These are phyloP conservation scores for Colletotrichum sp. DNA, from an alignment of 2,329 filamentous ascomycete genomes.

Conservation along the genomic window DNA sequence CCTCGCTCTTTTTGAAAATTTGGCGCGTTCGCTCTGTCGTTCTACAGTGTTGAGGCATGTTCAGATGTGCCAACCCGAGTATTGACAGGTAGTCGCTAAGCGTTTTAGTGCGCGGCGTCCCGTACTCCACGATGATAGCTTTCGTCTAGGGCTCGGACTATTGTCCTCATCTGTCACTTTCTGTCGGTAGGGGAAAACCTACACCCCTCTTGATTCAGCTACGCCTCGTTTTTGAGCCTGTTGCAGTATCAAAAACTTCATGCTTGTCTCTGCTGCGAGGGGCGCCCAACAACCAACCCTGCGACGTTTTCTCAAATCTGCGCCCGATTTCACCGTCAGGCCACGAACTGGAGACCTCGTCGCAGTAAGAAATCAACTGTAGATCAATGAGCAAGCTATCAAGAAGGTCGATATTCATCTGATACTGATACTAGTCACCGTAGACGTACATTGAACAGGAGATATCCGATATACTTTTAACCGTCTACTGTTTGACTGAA, in stretches of 20 bases:
- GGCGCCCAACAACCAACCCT: neutral
- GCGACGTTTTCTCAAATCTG: neutral
- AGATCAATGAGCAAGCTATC: neutral
- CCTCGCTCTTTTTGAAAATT: neutral
- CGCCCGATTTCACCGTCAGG: neutral
- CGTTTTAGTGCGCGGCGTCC: accelerated
- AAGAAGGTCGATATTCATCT: neutral
- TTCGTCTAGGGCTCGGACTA: neutral
- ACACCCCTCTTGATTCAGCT: neutral
- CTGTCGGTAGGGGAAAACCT: neutral
- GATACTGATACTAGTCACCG: accelerated
- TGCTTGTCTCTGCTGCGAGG: neutral
- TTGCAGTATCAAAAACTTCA: neutral
- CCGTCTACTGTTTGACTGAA: neutral
- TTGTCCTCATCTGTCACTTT: neutral
- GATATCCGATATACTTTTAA: accelerated
- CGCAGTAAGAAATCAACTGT: neutral
- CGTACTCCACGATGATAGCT: neutral
- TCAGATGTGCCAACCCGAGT: neutral
- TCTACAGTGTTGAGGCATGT: neutral
- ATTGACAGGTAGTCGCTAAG: neutral
- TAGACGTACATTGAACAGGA: accelerated
- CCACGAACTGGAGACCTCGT: neutral
- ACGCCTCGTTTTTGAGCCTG: neutral
- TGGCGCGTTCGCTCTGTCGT: neutral